Conservation (phyloP, 1,284 basidiomycete genomes). For the Moniliophthora roreri region DNA sequence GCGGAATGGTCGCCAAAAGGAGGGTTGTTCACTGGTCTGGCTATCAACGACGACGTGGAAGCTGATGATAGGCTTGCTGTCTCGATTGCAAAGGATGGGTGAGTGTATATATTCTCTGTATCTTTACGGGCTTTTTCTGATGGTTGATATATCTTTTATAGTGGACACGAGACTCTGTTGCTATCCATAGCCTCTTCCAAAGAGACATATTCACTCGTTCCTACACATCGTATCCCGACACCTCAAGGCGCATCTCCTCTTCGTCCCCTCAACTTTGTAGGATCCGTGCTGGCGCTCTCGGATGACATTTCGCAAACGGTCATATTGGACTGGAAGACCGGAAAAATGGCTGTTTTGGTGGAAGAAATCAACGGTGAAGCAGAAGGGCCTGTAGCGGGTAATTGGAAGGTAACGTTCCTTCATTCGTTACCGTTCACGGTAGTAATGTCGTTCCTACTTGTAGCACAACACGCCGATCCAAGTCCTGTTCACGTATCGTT, state of each 20-base stretch:
- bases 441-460: constrained; percentile 10
- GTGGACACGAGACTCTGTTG: background rate
- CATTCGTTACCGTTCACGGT: background rate
- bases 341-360: constrained; percentile 44
- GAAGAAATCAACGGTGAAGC: constrained; percentile 30
- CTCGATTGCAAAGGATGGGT: constrained; percentile 12
- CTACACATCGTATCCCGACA: constrained; percentile 31
- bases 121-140: background rate
- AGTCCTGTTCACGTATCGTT: constrained; percentile 45
- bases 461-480: constrained; percentile 50
- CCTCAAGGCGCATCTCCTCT: constrained; percentile 15
- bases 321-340: constrained; percentile 52
- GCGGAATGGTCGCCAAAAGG: constrained; percentile 55
- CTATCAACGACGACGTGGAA: constrained; percentile 7
- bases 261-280: constrained; percentile 45
- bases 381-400: constrained; percentile 12
- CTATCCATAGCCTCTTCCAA: constrained; percentile 5
- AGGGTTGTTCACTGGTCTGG: constrained; percentile 38
- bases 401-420: constrained; percentile 34
- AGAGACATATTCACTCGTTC: constrained; percentile 9
- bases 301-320: constrained; percentile 49
- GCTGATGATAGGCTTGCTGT: constrained; percentile 10
- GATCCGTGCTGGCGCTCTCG: constrained; percentile 50
- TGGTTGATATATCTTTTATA: background rate
- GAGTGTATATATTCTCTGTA: background rate